These are phyloP conservation scores for Agrostemma githago DNA, from an alignment of 148 eudicot species.

Conservation along the genomic window DNA sequence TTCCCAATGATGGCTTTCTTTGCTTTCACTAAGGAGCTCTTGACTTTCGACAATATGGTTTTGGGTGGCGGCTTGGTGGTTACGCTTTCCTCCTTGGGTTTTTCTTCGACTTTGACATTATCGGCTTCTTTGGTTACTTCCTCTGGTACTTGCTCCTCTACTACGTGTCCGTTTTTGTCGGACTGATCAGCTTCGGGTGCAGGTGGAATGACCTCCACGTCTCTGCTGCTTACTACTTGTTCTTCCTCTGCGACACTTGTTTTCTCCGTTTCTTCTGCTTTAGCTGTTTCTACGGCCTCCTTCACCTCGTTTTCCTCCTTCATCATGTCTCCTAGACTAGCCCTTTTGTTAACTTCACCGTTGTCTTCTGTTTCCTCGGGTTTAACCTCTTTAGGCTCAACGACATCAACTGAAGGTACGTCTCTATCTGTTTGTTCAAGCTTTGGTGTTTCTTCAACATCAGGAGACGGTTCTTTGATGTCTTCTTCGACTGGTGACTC, in stretches of 20 bases:
- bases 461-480: neutral
- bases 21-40: conserved; percentile 79
- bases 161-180: conserved; percentile 31
- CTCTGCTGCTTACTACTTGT: conserved; percentile 28
- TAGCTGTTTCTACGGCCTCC: conserved; percentile 22
- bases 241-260: conserved; percentile 16
- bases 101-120: conserved; percentile 29
- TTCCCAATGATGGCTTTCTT: conserved; percentile 82
- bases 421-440: conserved; percentile 7
- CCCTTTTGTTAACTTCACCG: conserved; percentile 23
- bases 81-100: conserved; percentile 37
- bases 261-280: conserved; percentile 37
- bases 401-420: conserved; percentile 5
- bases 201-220: conserved; percentile 36
- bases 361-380: conserved; percentile 20
- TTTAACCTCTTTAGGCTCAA: conserved; percentile 9
- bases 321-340: conserved; percentile 34
- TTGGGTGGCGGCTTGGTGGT: conserved; percentile 50
- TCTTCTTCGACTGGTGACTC: conserved; percentile 13
- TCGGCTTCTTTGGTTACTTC: conserved; percentile 26
- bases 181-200: conserved; percentile 20
- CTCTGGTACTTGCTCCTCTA: conserved; percentile 24
- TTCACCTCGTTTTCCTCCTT: conserved; percentile 24
- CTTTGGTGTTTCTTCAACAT: conserved; percentile 15
- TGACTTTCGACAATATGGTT: conserved; percentile 68